A percentile compares a stretch with the other conserved stretches of the same genome.
Evolutionary conservation across 345 rosid species (phyloP).

Genomic region (Arabidopsis arenosa): DNA sequence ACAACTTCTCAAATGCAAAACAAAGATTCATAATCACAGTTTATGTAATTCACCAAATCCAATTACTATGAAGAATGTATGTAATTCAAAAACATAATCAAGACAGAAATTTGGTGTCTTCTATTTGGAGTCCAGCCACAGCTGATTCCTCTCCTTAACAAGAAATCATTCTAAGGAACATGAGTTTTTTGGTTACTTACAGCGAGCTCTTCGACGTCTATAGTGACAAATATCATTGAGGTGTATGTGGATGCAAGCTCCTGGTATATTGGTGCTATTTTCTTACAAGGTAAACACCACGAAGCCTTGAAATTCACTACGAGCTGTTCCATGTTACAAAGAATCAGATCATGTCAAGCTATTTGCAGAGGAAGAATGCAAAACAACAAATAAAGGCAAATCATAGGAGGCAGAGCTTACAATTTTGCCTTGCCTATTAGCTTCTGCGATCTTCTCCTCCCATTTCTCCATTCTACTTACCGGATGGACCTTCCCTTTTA

Average conservation of each 20-base stretch:
- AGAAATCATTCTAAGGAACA: neutral
- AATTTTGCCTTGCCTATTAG: conserved; percentile 54
- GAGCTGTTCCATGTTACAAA: conserved; percentile 51
- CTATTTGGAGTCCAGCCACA: no score
- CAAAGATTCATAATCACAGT: no score
- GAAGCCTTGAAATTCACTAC: conserved; percentile 64
- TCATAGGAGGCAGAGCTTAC: conserved; percentile 45
- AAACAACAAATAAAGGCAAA: neutral
- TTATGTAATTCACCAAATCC: no score
- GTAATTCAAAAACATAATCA: no score
- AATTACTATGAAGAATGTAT: no score
- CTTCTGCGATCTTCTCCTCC: conserved; percentile 64
- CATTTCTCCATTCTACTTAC: conserved; percentile 54
- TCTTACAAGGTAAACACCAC: conserved; percentile 67
- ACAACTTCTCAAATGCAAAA: no score
- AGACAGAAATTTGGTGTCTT: no score
- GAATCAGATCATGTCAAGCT: conserved; percentile 5
- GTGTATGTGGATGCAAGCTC: conserved; percentile 65
- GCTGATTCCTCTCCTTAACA: no score
- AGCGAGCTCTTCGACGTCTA: conserved; percentile 64
- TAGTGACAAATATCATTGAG: conserved; percentile 56
- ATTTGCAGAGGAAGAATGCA: neutral
- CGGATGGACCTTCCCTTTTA: conserved; percentile 53
- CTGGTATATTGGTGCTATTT: conserved; percentile 50
- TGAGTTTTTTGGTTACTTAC: conserved; percentile 47